Percentiles rank a stretch among this genome's conserved stretches.
Conservation (phyloP, 1,139 yeast genomes). For the Zhuliangozyma parablackwelliae region DNA sequence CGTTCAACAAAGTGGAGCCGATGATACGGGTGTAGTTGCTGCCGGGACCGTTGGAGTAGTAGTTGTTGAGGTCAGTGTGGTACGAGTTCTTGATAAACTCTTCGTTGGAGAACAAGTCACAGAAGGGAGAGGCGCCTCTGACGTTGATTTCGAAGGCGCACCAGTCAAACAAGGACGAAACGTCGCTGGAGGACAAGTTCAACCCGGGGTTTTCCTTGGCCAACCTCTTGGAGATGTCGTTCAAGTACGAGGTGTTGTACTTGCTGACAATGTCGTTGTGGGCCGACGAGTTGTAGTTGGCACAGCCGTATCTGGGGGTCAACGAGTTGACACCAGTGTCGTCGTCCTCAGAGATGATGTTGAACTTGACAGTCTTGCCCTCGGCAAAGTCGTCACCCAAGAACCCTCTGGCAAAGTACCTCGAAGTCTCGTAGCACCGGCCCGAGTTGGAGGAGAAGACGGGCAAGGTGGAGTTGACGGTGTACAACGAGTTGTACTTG, state of each 20-base stretch:
- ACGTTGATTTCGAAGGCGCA: constrained; percentile 57
- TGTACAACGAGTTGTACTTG: constrained; percentile 26
- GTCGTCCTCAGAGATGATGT: constrained; percentile 23
- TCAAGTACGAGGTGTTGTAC: constrained; percentile 23
- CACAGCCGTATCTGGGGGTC: constrained; percentile 25
- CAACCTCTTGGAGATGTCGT: constrained; percentile 35
- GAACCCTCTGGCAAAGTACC: constrained; percentile 32
- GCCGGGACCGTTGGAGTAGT: constrained; percentile 50
- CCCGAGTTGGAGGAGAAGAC: constrained; percentile 31
- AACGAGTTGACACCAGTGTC: constrained; percentile 33
- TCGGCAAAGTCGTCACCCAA: constrained; percentile 21
- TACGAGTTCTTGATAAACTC: constrained; percentile 39
- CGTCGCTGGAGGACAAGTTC: constrained; percentile 38
- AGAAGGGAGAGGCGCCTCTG: constrained; percentile 43
- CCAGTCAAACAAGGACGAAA: constrained; percentile 34
- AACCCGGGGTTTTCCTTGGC: constrained; percentile 25
- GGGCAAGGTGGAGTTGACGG: constrained; percentile 18
- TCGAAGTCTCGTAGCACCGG: constrained; percentile 26
- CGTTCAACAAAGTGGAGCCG: constrained; percentile 48
- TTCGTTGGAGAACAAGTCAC: constrained; percentile 46
- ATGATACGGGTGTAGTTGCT: constrained; percentile 36
- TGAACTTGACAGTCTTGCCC: constrained; percentile 17
- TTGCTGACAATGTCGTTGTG: constrained; percentile 5
- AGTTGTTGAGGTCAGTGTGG: constrained; percentile 37
- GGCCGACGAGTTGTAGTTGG: constrained; percentile 2